A percentile compares a stretch with the other conserved stretches of the same genome.
Evolutionary conservation across 2,329 filamentous ascomycete species (phyloP).

Genomic region (Exophiala bonariae): DNA sequence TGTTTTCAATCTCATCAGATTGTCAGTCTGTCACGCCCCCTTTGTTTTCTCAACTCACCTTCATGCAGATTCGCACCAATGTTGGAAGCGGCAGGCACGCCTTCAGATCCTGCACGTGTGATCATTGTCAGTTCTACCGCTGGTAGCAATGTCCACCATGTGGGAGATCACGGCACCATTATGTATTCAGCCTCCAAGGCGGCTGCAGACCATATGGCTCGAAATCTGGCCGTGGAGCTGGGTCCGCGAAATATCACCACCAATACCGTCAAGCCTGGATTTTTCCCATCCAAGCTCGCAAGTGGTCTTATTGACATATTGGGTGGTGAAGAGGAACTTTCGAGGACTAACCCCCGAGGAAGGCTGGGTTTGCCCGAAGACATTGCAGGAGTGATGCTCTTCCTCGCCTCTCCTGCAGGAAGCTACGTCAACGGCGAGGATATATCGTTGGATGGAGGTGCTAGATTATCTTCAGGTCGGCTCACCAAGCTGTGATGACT

Average conservation of each 20-base stretch:
- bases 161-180: conserved; percentile 39
- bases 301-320: conserved; percentile 46
- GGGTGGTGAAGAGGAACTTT: conserved; percentile 53
- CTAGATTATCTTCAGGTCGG: not conserved
- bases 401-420: conserved; percentile 44
- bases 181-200: conserved; percentile 72
- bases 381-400: conserved; percentile 75
- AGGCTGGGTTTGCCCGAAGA: conserved; percentile 72
- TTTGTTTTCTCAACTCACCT: not conserved
- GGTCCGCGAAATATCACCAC: conserved; percentile 66
- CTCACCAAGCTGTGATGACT: not conserved
- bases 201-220: conserved; percentile 72
- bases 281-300: conserved; percentile 63
- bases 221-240: conserved; percentile 69
- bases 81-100: conserved; percentile 34
- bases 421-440: conserved; percentile 15
- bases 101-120: conserved; percentile 36
- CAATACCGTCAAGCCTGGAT: conserved; percentile 65
- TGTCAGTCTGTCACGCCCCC: conserved; percentile 28
- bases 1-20: conserved; percentile 39
- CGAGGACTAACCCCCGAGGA: conserved; percentile 62
- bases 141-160: conserved; percentile 37
- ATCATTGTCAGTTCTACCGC: conserved; percentile 39
- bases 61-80: conserved; percentile 35
- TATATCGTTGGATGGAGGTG: conserved; percentile 13